phyloP scores from a whole-genome alignment of 192 early-diverging fungal species.

The Spizellomyces sp. region DNA sequence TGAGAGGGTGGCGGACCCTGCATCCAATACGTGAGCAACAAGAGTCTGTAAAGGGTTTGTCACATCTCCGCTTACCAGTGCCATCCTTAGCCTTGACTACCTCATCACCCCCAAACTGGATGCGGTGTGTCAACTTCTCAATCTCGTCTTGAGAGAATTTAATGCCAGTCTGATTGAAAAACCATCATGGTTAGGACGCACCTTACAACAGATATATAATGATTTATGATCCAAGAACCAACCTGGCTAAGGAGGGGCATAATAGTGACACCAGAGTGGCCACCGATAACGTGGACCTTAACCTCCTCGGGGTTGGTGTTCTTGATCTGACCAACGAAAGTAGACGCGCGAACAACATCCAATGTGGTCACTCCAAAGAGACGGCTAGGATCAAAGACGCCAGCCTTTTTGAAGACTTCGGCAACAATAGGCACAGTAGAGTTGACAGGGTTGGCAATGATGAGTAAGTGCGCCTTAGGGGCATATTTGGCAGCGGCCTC shows the following conservation, averaged over 20 bases:
- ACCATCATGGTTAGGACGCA: background rate
- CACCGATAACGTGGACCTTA: slow-evolving; percentile 85
- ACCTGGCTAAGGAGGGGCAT: slow-evolving; percentile 85
- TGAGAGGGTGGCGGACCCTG: slow-evolving; percentile 61
- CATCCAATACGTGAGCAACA: no score
- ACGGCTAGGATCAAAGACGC: slow-evolving; percentile 84
- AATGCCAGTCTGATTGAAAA: slow-evolving; percentile 18
- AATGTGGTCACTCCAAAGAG: slow-evolving; percentile 95
- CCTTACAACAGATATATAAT: background rate
- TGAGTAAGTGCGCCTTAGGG: slow-evolving; percentile 82
- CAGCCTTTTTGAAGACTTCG: slow-evolving; percentile 88
- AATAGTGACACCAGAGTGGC: slow-evolving; percentile 96
- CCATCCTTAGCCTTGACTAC: slow-evolving; percentile 99
- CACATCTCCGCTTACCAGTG: slow-evolving; percentile 46
- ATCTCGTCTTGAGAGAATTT: slow-evolving; percentile 79
- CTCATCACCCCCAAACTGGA: slow-evolving; percentile 98
- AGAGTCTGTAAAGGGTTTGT: background rate
- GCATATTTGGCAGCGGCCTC: slow-evolving; percentile 73
- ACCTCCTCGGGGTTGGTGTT: slow-evolving; percentile 67
- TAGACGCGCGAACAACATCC: slow-evolving; percentile 91
- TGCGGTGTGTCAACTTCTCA: slow-evolving; percentile 88
- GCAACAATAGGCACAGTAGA: slow-evolving; percentile 95
- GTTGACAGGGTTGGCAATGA: slow-evolving; percentile 99
- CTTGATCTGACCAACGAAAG: slow-evolving; percentile 84
- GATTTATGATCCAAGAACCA: slow-evolving; percentile 8